Percentiles rank a stretch among this genome's conserved stretches.
phyloP scores from a whole-genome alignment of 1,284 basidiomycete genomes.

The Ustilago curta region DNA sequence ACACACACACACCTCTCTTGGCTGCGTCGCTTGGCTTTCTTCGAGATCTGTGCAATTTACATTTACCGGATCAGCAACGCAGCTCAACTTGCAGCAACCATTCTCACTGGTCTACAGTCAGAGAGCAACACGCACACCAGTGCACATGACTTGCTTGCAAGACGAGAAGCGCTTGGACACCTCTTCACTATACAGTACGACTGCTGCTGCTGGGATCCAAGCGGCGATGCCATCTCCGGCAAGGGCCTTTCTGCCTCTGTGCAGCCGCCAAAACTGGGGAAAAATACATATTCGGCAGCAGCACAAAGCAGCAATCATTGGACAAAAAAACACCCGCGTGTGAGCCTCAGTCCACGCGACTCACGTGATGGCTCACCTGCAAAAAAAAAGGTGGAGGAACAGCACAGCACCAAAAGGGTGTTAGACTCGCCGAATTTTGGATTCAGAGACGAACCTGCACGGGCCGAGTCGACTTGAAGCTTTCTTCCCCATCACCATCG shows the following conservation, averaged over 20 bases:
- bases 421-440: conserved; percentile 15
- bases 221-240: conserved; percentile 8
- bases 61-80: conserved; percentile 38
- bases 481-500: neutral
- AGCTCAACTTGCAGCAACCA: conserved; percentile 16
- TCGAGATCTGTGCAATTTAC: conserved; percentile 24
- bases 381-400: conserved; percentile 25
- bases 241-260: neutral
- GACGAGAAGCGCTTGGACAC: neutral
- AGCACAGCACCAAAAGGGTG: conserved; percentile 1
- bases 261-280: conserved; percentile 20
- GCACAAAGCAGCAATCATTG: neutral
- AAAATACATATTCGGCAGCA: conserved; percentile 5
- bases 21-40: conserved; percentile 13
- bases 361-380: conserved; percentile 32
- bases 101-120: conserved; percentile 5
- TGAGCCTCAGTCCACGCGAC: conserved; percentile 29
- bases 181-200: neutral
- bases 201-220: neutral
- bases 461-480: conserved; percentile 15
- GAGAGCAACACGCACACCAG: conserved; percentile 11
- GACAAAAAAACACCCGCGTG: conserved; percentile 38
- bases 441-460: conserved; percentile 4
- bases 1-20: neutral
- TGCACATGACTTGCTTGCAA: neutral